Percentiles rank a stretch among this genome's conserved stretches.
phyloP scores from a whole-genome alignment of 2,329 filamentous ascomycete genomes.

The Penicillium sp. region DNA sequence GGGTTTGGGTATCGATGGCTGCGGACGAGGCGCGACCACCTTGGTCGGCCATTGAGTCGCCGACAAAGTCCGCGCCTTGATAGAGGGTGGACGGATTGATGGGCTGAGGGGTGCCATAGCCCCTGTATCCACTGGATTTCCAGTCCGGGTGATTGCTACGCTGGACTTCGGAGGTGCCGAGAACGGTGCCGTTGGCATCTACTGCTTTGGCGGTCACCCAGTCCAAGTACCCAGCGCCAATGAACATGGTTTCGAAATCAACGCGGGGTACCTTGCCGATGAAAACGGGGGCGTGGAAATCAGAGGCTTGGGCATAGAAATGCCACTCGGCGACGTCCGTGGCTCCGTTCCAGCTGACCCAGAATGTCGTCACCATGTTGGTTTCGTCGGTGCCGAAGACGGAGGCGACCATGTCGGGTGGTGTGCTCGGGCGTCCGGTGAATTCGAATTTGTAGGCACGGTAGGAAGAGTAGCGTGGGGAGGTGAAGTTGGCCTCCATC shows the following conservation, averaged over 20 bases:
- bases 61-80: not conserved
- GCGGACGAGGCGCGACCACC: not conserved
- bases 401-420: slow-evolving; percentile 33
- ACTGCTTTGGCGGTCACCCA: slow-evolving; percentile 24
- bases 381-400: slow-evolving; percentile 29
- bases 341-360: slow-evolving; percentile 42
- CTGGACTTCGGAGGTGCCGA: slow-evolving; percentile 19
- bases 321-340: slow-evolving; percentile 39
- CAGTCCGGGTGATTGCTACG: slow-evolving; percentile 21
- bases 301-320: slow-evolving; percentile 32
- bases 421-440: slow-evolving; percentile 31
- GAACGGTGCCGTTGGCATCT: slow-evolving; percentile 16
- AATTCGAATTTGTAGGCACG: slow-evolving; percentile 43
- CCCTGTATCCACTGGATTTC: slow-evolving; percentile 17
- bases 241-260: slow-evolving; percentile 26
- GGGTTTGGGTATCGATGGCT: slow-evolving; percentile 16
- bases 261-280: slow-evolving; percentile 18
- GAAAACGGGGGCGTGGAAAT: slow-evolving; percentile 20
- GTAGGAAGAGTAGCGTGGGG: slow-evolving; percentile 38
- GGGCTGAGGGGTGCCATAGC: slow-evolving; percentile 14
- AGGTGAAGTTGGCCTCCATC: slow-evolving; percentile 35
- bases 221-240: slow-evolving; percentile 22
- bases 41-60: not conserved
- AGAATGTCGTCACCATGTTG: slow-evolving; percentile 30
- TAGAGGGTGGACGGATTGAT: slow-evolving; percentile 15